These are phyloP conservation scores for Phlyctochytrium planicorne DNA, from an alignment of 192 early-diverging fungal species.

Conservation along the genomic window DNA sequence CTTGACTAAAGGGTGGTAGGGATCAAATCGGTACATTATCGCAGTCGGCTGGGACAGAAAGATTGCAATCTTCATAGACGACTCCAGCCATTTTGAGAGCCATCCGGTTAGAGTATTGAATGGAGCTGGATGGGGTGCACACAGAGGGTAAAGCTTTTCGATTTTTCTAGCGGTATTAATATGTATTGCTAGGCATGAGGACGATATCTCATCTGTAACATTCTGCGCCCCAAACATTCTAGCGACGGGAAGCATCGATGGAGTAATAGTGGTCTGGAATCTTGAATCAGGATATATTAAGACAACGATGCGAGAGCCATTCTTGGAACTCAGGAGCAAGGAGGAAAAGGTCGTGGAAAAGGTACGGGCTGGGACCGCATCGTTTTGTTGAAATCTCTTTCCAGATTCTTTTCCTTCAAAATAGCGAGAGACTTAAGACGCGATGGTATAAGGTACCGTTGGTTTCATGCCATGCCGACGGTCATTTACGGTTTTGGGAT, in stretches of 20 bases:
- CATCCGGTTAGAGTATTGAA: conserved; percentile 52
- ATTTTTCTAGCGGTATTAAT: conserved; percentile 6
- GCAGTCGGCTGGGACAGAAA: conserved; percentile 61
- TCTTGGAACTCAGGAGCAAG: conserved; percentile 48
- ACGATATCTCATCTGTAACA: conserved; percentile 54
- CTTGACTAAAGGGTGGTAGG: conserved; percentile 13
- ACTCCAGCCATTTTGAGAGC: conserved; percentile 51
- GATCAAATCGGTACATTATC: conserved; percentile 58
- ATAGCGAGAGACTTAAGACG: conserved; percentile 22
- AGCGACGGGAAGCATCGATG: conserved; percentile 44
- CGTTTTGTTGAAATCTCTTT: conserved; percentile 13
- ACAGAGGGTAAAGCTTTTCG: conserved; percentile 32
- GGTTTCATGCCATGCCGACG: conserved; percentile 56
- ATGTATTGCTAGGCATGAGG: conserved; percentile 37
- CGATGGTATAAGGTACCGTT: conserved; percentile 30
- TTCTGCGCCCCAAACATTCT: conserved; percentile 51
- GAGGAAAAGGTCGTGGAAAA: conserved; percentile 57
- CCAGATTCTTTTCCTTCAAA: conserved; percentile 40
- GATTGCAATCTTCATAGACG: conserved; percentile 58
- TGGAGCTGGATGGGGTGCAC: conserved; percentile 39
- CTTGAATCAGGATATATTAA: conserved; percentile 52
- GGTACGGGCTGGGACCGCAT: conserved; percentile 19
- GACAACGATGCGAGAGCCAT: conserved; percentile 40
- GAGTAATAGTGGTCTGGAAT: conserved; percentile 50
- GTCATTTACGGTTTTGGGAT: conserved; percentile 57